Base-by-base conservation (phyloP, 129 eudicot species). In the Flaveria ramosissima region DNA sequence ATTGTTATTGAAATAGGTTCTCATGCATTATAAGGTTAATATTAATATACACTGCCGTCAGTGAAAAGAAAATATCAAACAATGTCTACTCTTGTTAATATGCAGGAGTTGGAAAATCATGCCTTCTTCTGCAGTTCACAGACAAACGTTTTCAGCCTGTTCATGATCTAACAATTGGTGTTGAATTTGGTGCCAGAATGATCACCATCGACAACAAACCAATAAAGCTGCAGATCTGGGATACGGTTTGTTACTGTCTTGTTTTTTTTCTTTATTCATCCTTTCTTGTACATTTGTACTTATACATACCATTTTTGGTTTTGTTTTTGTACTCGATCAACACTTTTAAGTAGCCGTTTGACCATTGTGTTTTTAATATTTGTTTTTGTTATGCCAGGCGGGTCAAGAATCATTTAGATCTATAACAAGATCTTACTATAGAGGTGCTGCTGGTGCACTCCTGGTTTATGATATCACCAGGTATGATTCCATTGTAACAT, bases 101-200 rank as follows among this genome's bases (percentile, higher is more conserved):
- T 77, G 64, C 79, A 83, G 86, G 86, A 47, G 86, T 83, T 83
- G 86, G 86, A 77, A 83, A 83, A 73, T 83, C 98, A 74, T 93
- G 97, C 67, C 96, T 93, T 59, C 98, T 93, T 77, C 84, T 93
- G 76, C 98, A 93, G 87, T 93, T 93, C 81, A 93, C 98, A 1
- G 98, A 93, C 85, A 93, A 93, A 81, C 89, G 98, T 20, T 90
- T 90, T 81, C 92, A 87, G 72, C 96, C 90, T 1, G 92, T 90
- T 53, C 92, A 87, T 79, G 92, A 87, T 76, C 47, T 84, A 78
- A 90, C 92, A 66, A 90, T 90, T 80, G 96, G 96, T 42, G 96
- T 90, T 51, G 92, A 90, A 59, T 90, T 90, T 82, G 92, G 96
- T 41, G 96, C 96, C 67, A 73, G 92, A 75, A 90, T 90, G 96